These are phyloP conservation scores for Ceriops decandra DNA, from an alignment of 345 rosid species.

Conservation along the genomic window DNA sequence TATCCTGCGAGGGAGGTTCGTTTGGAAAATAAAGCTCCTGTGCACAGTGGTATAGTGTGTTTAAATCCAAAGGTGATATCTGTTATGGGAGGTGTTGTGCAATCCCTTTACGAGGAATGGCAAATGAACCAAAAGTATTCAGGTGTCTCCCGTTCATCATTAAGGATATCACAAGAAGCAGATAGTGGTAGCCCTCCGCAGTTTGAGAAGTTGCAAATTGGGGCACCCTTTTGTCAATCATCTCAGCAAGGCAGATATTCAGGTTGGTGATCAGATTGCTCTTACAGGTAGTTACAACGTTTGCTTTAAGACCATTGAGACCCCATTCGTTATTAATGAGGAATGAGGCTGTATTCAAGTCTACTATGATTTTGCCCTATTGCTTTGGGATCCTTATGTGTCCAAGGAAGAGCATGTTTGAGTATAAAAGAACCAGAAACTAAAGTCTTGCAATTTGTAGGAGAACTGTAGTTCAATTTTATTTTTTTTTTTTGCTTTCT, in stretches of 20 bases:
- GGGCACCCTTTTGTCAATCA: slow-evolving; percentile 31
- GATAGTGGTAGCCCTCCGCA: slow-evolving; percentile 66
- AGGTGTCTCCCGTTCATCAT: slow-evolving; percentile 51
- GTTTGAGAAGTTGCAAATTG: slow-evolving; percentile 75
- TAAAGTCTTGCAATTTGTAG: neutral
- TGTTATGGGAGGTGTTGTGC: slow-evolving; percentile 75
- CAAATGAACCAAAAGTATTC: slow-evolving; percentile 72
- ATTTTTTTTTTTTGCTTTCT: neutral
- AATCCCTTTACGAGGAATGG: slow-evolving; percentile 85
- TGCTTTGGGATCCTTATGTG: no score
- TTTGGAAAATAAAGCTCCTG: slow-evolving; percentile 61
- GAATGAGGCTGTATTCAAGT: neutral
- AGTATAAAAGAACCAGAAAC: no score
- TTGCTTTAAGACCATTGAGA: neutral
- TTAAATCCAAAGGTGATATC: slow-evolving; percentile 59
- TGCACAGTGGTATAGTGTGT: slow-evolving; percentile 63
- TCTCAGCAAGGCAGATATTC: slow-evolving; percentile 27
- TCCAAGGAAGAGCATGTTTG: no score
- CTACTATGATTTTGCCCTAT: neutral
- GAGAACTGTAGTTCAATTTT: neutral
- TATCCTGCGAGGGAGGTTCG: slow-evolving; percentile 53
- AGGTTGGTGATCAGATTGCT: slow-evolving; percentile 22
- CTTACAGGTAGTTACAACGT: neutral
- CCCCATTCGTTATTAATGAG: neutral
- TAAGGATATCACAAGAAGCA: slow-evolving; percentile 43